These are phyloP conservation scores for Aspergillus persii DNA, from an alignment of 2,329 filamentous ascomycete species.

Conservation along the genomic window DNA sequence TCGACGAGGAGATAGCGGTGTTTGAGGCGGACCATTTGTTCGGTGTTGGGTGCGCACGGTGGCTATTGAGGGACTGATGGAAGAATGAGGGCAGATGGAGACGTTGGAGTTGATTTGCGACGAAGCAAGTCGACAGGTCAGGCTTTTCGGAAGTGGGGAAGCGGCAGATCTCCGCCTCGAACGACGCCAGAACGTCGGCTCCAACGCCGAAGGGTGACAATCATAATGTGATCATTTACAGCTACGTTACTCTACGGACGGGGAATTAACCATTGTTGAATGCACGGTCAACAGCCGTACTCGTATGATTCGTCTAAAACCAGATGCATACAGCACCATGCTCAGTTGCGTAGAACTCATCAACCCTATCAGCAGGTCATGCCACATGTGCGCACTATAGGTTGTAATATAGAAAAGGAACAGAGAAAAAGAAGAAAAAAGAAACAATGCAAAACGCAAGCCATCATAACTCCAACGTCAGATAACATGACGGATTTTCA, in stretches of 20 bases:
- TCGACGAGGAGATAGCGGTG: conserved; percentile 94
- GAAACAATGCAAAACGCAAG: conserved; percentile 26
- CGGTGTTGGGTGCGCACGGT: background rate
- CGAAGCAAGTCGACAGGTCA: background rate
- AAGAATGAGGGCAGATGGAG: background rate
- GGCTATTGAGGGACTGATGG: background rate
- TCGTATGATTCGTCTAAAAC: background rate
- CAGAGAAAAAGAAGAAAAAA: conserved; percentile 26
- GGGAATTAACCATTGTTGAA: background rate
- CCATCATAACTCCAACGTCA: conserved; percentile 40
- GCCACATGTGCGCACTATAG: conserved; percentile 32
- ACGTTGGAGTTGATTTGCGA: too few relatives aligned
- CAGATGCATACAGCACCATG: conserved; percentile 1
- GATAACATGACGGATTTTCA: conserved; percentile 30
- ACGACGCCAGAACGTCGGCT: background rate
- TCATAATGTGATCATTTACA: background rate
- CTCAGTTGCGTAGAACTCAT: conserved; percentile 19
- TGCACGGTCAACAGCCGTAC: background rate
- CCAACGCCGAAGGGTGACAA: too few relatives aligned
- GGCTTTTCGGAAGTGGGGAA: background rate
- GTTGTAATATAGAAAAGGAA: conserved; percentile 25
- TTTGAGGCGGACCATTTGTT: conserved; percentile 89
- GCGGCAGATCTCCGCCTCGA: background rate
- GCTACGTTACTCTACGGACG: background rate
- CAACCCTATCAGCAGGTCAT: conserved; percentile 30